These are phyloP conservation scores for Neckera pumila DNA, from an alignment of 225 moss, liverwort and hornwort species.

Conservation along the genomic window DNA sequence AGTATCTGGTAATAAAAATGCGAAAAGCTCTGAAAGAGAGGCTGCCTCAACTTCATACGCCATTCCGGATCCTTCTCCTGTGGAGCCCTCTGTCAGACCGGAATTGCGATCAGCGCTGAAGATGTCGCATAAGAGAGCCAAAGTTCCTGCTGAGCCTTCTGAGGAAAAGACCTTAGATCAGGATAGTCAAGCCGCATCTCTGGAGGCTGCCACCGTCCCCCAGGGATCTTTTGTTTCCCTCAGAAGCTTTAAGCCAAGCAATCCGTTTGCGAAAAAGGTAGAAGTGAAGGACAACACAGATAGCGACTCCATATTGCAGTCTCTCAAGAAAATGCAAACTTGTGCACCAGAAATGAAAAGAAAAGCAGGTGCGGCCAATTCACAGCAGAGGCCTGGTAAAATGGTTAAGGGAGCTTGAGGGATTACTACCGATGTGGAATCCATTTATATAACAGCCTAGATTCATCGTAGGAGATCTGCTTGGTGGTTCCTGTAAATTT, in stretches of 20 bases:
- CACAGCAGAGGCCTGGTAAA: conserved; percentile 13
- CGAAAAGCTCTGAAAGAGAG: not conserved
- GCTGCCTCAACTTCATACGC: not conserved
- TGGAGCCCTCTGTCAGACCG: not conserved
- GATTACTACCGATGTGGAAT: not conserved
- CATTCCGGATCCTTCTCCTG: not conserved
- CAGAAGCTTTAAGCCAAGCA: conserved; percentile 34
- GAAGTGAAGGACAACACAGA: conserved; percentile 4
- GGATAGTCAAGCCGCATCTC: conserved; percentile 19
- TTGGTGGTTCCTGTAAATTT: not conserved
- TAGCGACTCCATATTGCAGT: conserved; percentile 50
- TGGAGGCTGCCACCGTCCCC: conserved; percentile 14
- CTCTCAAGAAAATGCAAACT: conserved; percentile 61
- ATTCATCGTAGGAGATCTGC: not conserved
- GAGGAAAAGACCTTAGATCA: not conserved
- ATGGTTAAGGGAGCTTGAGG: conserved; percentile 5
- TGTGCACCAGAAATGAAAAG: conserved; percentile 25
- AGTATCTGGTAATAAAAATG: not conserved
- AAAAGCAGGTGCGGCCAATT: not conserved
- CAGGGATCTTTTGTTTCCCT: conserved; percentile 24
- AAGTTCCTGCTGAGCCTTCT: not conserved
- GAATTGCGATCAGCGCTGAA: conserved; percentile 28
- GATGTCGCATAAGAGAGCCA: conserved; percentile 24
- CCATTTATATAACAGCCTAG: too few relatives aligned
- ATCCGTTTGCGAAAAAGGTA: conserved; percentile 58